Evolutionary conservation across 1,284 basidiomycete genomes (phyloP).

Genomic region (Veloboletus limbatus): DNA sequence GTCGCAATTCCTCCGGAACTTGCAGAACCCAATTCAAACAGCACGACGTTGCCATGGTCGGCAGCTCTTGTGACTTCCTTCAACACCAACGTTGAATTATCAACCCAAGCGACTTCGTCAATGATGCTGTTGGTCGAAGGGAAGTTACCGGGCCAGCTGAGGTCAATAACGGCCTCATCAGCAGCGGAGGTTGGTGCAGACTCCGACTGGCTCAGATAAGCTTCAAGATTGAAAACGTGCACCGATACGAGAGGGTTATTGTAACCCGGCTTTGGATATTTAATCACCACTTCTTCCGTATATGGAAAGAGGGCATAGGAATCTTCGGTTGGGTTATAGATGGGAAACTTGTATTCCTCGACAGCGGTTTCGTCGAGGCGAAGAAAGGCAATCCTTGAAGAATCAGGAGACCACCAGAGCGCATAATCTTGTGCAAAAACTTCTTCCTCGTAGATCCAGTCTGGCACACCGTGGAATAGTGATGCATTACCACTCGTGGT

Average conservation of each 20-base stretch:
- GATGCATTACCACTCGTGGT: conserved; percentile 81
- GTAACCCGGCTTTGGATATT: conserved; percentile 91
- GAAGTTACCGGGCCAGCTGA: conserved; percentile 67
- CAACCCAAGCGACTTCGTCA: conserved; percentile 85
- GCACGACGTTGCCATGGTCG: conserved; percentile 71
- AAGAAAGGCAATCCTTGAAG: conserved; percentile 80
- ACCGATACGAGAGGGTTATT: conserved; percentile 84
- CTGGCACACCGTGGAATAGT: conserved; percentile 91
- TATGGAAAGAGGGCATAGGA: conserved; percentile 75
- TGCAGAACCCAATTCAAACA: conserved; percentile 59
- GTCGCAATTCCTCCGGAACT: conserved; percentile 24
- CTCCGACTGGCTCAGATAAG: conserved; percentile 40
- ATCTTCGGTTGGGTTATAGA: conserved; percentile 84
- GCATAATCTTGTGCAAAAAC: conserved; percentile 74
- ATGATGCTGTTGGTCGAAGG: conserved; percentile 68
- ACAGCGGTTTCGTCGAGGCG: conserved; percentile 87
- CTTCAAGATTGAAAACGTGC: conserved; percentile 75
- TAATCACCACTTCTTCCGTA: conserved; percentile 75
- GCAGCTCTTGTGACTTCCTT: conserved; percentile 87
- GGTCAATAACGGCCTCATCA: conserved; percentile 49
- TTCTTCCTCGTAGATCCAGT: conserved; percentile 98
- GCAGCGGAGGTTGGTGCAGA: conserved; percentile 37
- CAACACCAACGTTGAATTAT: conserved; percentile 70
- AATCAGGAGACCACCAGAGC: conserved; percentile 91
- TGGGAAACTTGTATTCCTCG: conserved; percentile 80